Evolutionary conservation across 371 early-diverging fungal species (phyloP).

Genomic region (Rhizopus sp.): DNA sequence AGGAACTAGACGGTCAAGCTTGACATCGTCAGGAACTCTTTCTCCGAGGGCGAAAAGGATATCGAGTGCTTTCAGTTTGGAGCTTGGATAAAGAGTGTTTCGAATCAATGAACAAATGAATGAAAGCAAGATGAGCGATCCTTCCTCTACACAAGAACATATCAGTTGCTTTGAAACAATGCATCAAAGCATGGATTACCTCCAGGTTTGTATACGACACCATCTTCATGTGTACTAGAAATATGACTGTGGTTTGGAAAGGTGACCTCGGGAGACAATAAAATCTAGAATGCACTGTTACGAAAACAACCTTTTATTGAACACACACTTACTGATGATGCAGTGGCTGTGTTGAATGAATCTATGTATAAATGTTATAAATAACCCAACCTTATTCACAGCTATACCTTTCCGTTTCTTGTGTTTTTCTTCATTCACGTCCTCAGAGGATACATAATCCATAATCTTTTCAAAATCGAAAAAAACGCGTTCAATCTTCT

Average conservation of each 20-base stretch:
- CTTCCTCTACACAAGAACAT: slow-evolving; percentile 48
- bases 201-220: slow-evolving; percentile 9
- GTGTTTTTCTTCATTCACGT: slow-evolving; percentile 18
- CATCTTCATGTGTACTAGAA: background rate
- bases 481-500: slow-evolving; percentile 76
- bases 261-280: slow-evolving; percentile 45
- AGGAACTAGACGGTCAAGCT: slow-evolving; percentile 84
- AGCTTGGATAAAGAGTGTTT: slow-evolving; percentile 72
- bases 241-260: slow-evolving; percentile 40
- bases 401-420: slow-evolving; percentile 6
- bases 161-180: background rate
- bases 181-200: slow-evolving; percentile 5
- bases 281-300: slow-evolving; percentile 23
- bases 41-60: slow-evolving; percentile 70
- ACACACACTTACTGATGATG: slow-evolving; percentile 34
- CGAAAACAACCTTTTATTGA: background rate
- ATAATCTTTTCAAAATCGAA: slow-evolving; percentile 78
- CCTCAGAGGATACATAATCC: slow-evolving; percentile 46
- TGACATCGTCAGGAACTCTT: slow-evolving; percentile 72
- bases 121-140: slow-evolving; percentile 62
- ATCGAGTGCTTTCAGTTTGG: slow-evolving; percentile 77
- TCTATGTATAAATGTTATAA: slow-evolving; percentile 20
- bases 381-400: background rate
- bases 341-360: slow-evolving; percentile 36
- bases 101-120: slow-evolving; percentile 73